A percentile compares a stretch with the other conserved stretches of the same genome.
Evolutionary conservation across 169 alveolate species (phyloP).

Genomic region (Plasmodium blacklocki): DNA sequence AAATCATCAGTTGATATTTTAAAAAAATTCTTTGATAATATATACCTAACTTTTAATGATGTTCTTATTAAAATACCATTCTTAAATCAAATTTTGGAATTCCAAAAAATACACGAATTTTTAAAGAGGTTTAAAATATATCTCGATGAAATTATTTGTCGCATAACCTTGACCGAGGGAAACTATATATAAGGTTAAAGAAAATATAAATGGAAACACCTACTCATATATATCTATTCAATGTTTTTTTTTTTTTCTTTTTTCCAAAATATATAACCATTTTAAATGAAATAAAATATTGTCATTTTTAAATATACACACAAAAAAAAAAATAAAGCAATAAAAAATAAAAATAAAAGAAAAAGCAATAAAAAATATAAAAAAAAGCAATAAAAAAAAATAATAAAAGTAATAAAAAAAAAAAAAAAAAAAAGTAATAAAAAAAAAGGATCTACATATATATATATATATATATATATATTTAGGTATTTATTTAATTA

Average conservation of each 20-base stretch:
- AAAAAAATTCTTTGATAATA: constrained; percentile 34
- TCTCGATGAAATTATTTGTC: constrained; percentile 39
- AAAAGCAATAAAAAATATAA: no score
- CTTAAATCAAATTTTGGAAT: constrained; percentile 41
- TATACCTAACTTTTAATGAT: constrained; percentile 53
- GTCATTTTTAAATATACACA: no score
- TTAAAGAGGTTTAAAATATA: constrained; percentile 40
- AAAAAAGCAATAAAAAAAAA: no score
- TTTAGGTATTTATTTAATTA: no score
- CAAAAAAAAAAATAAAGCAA: no score
- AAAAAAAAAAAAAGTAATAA: no score
- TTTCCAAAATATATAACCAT: background rate
- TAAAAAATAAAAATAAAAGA: no score
- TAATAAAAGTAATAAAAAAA: no score
- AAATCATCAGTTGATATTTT: constrained; percentile 50
- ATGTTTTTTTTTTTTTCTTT: background rate
- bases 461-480: no score
- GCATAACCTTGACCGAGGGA: constrained; percentile 25
- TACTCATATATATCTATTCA: background rate
- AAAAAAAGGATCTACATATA: no score
- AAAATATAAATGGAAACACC: background rate
- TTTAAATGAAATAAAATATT: no score
- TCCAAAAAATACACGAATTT: constrained; percentile 51
- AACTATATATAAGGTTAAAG: background rate
- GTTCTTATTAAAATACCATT: constrained; percentile 32